Base-by-base conservation (phyloP, 257 asterid species). In the Solanum chilense region DNA sequence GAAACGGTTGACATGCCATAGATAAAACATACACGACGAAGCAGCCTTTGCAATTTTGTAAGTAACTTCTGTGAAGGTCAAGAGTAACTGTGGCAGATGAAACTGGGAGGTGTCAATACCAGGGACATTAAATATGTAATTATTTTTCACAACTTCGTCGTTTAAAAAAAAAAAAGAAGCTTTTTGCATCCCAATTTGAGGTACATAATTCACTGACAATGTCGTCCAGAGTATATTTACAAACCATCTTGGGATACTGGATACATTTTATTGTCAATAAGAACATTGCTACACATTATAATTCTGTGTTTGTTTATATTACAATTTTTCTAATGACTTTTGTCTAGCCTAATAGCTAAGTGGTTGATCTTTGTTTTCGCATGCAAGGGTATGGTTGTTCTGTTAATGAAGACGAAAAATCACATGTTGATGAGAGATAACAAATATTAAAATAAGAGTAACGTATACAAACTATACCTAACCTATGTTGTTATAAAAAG, bases 1-100 rank as follows among this genome's bases (percentile, higher is more conserved):
- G 98, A 93, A 70, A 77, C 92, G 20, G 85, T 84, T 44, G 98
- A 95, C 90, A 86, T 91, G 90, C 88, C 95, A 86, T 94, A 87
- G 83, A 84, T 94, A 83, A 49, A 49, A 64, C 71, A 66, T 13
- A 71, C 58, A 86, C 62, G 47, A 47, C 21, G 41, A 58, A 88
- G 74, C 66, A 77, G 52, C 90, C 92, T 91, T 87, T 86, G 95
- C 94, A 93, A 88, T 94, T 90, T 94, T 93, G 92, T 90, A 41
- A 52, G 71, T 92, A 89, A 89, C 82, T 85, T 85, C 82, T 87
- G 93, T 92, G 42, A 83, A 87, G 93, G 92, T 60, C 31, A 64
- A 44, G 12, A 11, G 25, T 68, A 88, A 84, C 45, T 81, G 47
- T n/a, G 74, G 85, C 33, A 70, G 37, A 33, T 82, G 15, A 49